Evolutionary conservation across 805 yeast species (phyloP).

Genomic region (Candida vaughaniae): DNA sequence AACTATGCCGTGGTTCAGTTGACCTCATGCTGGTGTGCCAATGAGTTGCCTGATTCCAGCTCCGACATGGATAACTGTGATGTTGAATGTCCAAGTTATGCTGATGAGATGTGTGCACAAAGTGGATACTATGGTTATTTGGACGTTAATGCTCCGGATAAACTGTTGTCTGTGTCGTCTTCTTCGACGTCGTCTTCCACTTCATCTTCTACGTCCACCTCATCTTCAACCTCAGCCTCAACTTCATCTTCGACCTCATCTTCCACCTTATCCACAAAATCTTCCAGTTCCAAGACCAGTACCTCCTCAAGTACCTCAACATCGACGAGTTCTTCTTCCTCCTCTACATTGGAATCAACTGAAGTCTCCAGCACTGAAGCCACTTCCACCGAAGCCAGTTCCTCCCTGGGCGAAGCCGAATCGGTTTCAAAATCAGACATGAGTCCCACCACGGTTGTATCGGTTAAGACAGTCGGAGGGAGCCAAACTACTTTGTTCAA

Average conservation of each 20-base stretch:
- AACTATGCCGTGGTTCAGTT: constrained; percentile 55
- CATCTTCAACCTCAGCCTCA: constrained; percentile 17
- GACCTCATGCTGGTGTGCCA: constrained; percentile 62
- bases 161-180: constrained; percentile 12
- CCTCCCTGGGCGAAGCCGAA: constrained; percentile 1
- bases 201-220: constrained; percentile 13
- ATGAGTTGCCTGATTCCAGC: constrained; percentile 46
- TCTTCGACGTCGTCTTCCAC: constrained; percentile 11
- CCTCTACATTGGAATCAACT: background rate
- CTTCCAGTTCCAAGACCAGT: background rate
- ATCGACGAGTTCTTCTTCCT: background rate
- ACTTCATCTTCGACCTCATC: constrained; percentile 19
- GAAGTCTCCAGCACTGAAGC: background rate
- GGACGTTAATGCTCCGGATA: constrained; percentile 14
- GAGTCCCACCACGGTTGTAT: constrained; percentile 13
- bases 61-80: constrained; percentile 34
- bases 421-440: constrained; percentile 1
- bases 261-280: constrained; percentile 14
- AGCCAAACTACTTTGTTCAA: constrained; percentile 10
- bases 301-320: background rate
- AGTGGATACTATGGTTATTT: constrained; percentile 56
- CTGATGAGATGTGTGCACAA: constrained; percentile 41
- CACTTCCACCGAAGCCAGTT: background rate
- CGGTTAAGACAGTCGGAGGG: constrained; percentile 18
- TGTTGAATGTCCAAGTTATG: constrained; percentile 45